These are phyloP conservation scores for Leccinum fibrillosum DNA, from an alignment of 768 basidiomycete genomes.

Conservation along the genomic window DNA sequence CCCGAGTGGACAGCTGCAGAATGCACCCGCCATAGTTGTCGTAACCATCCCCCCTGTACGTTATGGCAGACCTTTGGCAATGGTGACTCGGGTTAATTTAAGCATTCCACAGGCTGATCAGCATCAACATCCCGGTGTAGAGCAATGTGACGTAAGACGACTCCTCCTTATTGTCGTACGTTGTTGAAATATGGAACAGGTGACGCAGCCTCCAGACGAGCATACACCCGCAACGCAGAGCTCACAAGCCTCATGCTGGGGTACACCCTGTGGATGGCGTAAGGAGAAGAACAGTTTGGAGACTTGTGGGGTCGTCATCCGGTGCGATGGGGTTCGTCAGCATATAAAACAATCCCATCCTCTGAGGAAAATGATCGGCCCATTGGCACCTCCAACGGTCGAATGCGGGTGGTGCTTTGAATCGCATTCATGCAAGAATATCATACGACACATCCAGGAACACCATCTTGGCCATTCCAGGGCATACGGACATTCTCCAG, in stretches of 20 bases:
- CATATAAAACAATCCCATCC: not conserved
- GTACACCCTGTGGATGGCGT: not conserved
- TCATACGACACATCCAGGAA: slow-evolving; percentile 1
- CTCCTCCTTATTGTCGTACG: not conserved
- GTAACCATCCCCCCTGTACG: not conserved
- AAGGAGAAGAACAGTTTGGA: too few relatives aligned
- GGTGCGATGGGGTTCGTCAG: not conserved
- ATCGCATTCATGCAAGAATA: not conserved
- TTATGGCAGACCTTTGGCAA: not conserved
- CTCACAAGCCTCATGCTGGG: not conserved
- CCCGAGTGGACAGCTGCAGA: not conserved
- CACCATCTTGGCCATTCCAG: not conserved
- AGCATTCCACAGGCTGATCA: not conserved
- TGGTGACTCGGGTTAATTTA: not conserved
- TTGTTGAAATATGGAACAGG: not conserved
- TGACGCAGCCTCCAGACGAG: too few relatives aligned
- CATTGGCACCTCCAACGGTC: not conserved
- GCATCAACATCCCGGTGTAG: not conserved
- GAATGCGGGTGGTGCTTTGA: not conserved
- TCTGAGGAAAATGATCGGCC: not conserved
- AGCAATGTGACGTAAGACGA: not conserved
- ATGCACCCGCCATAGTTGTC: not conserved
- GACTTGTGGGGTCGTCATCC: not conserved
- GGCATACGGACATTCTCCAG: not conserved
- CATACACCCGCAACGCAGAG: not conserved